phyloP scores from a whole-genome alignment of 371 early-diverging fungal species.

The Rhizomucor pusillus region DNA sequence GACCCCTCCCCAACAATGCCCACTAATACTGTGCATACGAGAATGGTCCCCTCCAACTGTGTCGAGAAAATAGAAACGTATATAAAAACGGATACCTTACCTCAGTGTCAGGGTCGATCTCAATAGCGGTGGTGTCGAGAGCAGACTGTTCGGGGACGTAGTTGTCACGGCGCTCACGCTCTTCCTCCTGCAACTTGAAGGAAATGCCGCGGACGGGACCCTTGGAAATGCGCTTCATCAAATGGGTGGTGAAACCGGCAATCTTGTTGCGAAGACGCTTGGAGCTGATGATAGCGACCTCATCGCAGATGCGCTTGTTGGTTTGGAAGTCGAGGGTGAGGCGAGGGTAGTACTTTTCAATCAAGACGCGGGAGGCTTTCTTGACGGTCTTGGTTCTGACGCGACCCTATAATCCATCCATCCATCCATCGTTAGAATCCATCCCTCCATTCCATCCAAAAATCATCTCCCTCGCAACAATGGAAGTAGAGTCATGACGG shows the following conservation, averaged over 20 bases:
- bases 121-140: slow-evolving; percentile 88
- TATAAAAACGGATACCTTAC: slow-evolving; percentile 17
- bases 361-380: slow-evolving; percentile 98
- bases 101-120: slow-evolving; percentile 92
- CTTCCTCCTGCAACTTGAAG: slow-evolving; percentile 99
- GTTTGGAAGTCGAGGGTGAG: slow-evolving; percentile 99
- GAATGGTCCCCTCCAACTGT: no score
- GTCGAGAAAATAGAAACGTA: slow-evolving; percentile 2
- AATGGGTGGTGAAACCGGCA: slow-evolving; percentile 99
- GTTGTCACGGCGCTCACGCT: slow-evolving; percentile 99
- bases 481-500: background rate
- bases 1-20: no score
- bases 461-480: no score
- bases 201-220: slow-evolving; percentile 99
- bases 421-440: slow-evolving; percentile 14
- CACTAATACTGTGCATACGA: no score
- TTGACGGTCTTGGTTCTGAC: slow-evolving; percentile 97
- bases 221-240: slow-evolving; percentile 98
- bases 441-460: slow-evolving; percentile 10
- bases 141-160: slow-evolving; percentile 99
- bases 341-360: slow-evolving; percentile 99
- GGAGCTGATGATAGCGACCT: slow-evolving; percentile 96
- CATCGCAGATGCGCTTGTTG: slow-evolving; percentile 98
- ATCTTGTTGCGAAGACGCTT: slow-evolving; percentile 99
- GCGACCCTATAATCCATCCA: slow-evolving; percentile 25